phyloP scores from a whole-genome alignment of 2,329 filamentous ascomycete species.

The Aschersonia sp. region DNA sequence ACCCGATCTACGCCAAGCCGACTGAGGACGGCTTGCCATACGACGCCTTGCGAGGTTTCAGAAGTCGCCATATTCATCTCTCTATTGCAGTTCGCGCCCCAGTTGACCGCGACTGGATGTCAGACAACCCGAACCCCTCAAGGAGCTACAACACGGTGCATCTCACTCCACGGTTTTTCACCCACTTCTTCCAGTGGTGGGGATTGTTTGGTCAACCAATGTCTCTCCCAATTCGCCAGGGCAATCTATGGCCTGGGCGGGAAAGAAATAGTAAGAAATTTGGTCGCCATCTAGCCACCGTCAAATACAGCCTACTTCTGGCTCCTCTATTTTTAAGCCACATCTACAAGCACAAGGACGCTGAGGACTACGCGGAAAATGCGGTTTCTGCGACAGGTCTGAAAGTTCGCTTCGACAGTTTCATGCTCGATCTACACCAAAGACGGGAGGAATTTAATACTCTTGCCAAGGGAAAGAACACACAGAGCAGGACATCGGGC shows the following conservation, averaged over 20 bases:
- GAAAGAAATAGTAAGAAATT: slow-evolving; percentile 99
- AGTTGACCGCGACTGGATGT: slow-evolving; percentile 71
- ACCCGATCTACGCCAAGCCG: slow-evolving; percentile 57
- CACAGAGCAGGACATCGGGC: slow-evolving; percentile 68
- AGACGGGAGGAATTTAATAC: slow-evolving; percentile 83
- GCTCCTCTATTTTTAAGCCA: slow-evolving; percentile 91
- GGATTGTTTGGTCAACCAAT: slow-evolving; percentile 89
- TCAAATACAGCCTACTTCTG: slow-evolving; percentile 90
- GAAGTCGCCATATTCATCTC: slow-evolving; percentile 91
- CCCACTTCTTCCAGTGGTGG: slow-evolving; percentile 98
- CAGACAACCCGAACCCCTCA: slow-evolving; percentile 59
- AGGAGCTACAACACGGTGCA: slow-evolving; percentile 95
- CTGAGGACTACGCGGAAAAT: slow-evolving; percentile 64
- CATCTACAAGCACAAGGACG: slow-evolving; percentile 96
- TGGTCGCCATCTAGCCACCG: slow-evolving; percentile 87
- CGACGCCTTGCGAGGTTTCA: slow-evolving; percentile 92
- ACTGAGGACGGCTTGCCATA: slow-evolving; percentile 45
- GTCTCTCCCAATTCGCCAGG: slow-evolving; percentile 88
- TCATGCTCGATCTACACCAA: slow-evolving; percentile 93
- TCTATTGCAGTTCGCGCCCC: slow-evolving; percentile 86
- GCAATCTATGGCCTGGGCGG: slow-evolving; percentile 74
- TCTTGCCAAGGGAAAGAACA: slow-evolving; percentile 59
- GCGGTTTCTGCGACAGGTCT: slow-evolving; percentile 86
- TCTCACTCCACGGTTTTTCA: slow-evolving; percentile 89
- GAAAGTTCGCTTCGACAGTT: slow-evolving; percentile 89